phyloP scores from a whole-genome alignment of 1,139 yeast species.

The Kurtzmaniella quercitrusa region DNA sequence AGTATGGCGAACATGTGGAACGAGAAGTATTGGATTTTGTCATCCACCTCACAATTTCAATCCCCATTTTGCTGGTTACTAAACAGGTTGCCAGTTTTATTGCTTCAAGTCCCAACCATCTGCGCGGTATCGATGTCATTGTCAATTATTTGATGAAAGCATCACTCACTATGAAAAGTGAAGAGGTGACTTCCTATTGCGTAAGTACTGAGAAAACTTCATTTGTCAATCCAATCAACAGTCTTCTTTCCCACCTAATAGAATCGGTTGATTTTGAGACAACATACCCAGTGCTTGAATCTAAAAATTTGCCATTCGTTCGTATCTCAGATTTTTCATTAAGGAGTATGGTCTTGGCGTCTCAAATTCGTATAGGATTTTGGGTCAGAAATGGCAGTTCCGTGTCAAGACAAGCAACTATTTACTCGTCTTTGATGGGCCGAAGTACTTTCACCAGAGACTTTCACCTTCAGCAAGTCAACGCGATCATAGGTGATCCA shows the following conservation, averaged over 20 bases:
- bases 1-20: slow-evolving; percentile 67
- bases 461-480: slow-evolving; percentile 55
- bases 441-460: slow-evolving; percentile 41
- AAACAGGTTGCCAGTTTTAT: slow-evolving; percentile 22
- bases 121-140: slow-evolving; percentile 14
- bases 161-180: slow-evolving; percentile 23
- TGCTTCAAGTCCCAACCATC: slow-evolving; percentile 20
- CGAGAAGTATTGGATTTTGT: slow-evolving; percentile 48
- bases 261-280: slow-evolving; percentile 26
- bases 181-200: slow-evolving; percentile 35
- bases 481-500: slow-evolving; percentile 44
- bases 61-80: slow-evolving; percentile 44
- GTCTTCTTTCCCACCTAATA: slow-evolving; percentile 45
- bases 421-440: slow-evolving; percentile 17
- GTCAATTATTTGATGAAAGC: slow-evolving; percentile 23
- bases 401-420: slow-evolving; percentile 44
- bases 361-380: slow-evolving; percentile 75
- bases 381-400: slow-evolving; percentile 87
- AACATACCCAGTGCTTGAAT: slow-evolving; percentile 15
- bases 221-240: slow-evolving; percentile 57
- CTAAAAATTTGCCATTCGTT: slow-evolving; percentile 24
- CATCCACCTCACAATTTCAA: slow-evolving; percentile 45
- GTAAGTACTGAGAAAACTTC: slow-evolving; percentile 51
- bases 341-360: slow-evolving; percentile 59
- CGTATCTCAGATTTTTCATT: slow-evolving; percentile 53